Conservation (phyloP, 2,329 filamentous ascomycete species). For the Fusarium mexicanum region DNA sequence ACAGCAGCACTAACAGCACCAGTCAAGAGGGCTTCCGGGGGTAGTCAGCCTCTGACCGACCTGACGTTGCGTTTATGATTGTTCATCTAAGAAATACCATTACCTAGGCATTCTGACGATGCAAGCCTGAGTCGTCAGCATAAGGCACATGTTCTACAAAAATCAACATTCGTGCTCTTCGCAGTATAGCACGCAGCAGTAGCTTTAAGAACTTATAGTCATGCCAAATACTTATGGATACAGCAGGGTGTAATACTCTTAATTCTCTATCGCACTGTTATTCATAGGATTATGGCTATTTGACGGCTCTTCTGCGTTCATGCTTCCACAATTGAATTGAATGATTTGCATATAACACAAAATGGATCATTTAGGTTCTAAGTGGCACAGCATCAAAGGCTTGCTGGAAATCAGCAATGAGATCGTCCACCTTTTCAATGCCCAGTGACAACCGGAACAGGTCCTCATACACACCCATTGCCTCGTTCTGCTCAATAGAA, state of each 20-base stretch:
- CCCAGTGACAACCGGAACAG: slow-evolving; percentile 41
- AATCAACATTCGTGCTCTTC: not conserved
- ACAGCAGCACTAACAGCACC: not conserved
- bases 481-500: not conserved
- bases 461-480: slow-evolving; percentile 70
- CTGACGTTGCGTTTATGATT: not conserved
- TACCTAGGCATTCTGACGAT: not conserved
- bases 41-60: not conserved
- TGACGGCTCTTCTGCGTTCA: not conserved
- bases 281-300: not conserved
- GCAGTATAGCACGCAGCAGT: not conserved
- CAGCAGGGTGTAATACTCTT: too few relatives aligned
- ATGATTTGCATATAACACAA: not conserved
- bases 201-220: not conserved
- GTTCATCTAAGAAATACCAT: not conserved
- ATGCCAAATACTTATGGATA: not conserved
- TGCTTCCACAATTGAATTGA: not conserved
- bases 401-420: slow-evolving; percentile 76
- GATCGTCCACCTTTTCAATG: slow-evolving; percentile 78
- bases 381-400: not conserved
- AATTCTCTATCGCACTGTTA: not conserved
- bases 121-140: not conserved
- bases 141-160: not conserved
- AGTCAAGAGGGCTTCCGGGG: not conserved
- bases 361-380: not conserved